Percentiles rank a stretch among this genome's conserved stretches.
Evolutionary conservation across 768 basidiomycete genomes (phyloP).

Genomic region (Suillus occidentalis): DNA sequence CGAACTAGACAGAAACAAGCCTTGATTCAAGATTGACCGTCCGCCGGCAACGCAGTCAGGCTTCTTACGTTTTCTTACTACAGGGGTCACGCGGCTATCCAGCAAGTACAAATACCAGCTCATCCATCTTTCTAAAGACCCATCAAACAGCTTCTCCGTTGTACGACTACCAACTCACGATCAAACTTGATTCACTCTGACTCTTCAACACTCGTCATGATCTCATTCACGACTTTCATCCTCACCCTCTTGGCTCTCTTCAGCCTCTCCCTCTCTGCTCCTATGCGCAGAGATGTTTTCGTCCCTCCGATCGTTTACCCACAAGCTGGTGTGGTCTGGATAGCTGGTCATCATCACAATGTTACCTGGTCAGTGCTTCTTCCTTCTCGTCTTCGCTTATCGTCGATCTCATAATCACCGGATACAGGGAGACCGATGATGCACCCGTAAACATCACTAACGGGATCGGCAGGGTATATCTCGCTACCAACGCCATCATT

Average conservation of each 20-base stretch:
- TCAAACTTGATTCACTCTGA: slow-evolving; percentile 10
- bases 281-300: slow-evolving; percentile 25
- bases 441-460: slow-evolving; percentile 35
- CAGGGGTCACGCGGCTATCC: neutral
- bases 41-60: neutral
- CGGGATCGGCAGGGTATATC: slow-evolving; percentile 24
- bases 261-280: slow-evolving; percentile 11
- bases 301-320: slow-evolving; percentile 28
- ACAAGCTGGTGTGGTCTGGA: slow-evolving; percentile 22
- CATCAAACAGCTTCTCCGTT: slow-evolving; percentile 9
- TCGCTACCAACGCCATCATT: slow-evolving; percentile 24
- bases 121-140: neutral
- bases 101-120: slow-evolving; percentile 14
- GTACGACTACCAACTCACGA: slow-evolving; percentile 14
- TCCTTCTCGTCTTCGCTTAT: neutral
- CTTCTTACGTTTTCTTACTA: slow-evolving; percentile 1
- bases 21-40: neutral
- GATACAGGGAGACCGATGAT: slow-evolving; percentile 30
- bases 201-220: slow-evolving; percentile 10
- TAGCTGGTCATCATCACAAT: slow-evolving; percentile 19
- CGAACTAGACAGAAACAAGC: neutral
- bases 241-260: slow-evolving; percentile 17
- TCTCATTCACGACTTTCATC: slow-evolving; percentile 17
- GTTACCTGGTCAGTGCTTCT: slow-evolving; percentile 30
- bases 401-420: neutral